Conservation (phyloP, 306 rosid genomes). For the Begonia loranthoides region DNA sequence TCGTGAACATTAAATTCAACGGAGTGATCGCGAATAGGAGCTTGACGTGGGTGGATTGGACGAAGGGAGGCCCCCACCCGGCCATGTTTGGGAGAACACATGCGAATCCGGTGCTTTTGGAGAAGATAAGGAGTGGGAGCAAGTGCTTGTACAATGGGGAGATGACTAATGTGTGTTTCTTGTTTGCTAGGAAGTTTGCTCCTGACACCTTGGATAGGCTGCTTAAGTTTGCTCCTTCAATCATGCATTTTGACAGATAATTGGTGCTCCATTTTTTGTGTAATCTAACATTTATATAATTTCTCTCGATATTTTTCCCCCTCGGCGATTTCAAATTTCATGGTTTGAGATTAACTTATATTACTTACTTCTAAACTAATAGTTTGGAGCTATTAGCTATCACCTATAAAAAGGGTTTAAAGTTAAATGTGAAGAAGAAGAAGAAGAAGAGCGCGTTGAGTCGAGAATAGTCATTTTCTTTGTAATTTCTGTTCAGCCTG, state of each 20-base stretch:
- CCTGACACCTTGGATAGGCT: conserved; percentile 51
- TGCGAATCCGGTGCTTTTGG: conserved; percentile 32
- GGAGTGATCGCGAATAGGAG: conserved; percentile 50
- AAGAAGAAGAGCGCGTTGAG: too few species aligned
- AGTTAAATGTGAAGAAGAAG: too few species aligned
- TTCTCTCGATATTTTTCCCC: too few species aligned
- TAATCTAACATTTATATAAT: too few species aligned
- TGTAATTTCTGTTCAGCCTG: too few species aligned
- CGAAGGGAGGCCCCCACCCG: conserved; percentile 73
- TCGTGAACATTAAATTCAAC: conserved; percentile 33
- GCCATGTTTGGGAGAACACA: conserved; percentile 26
- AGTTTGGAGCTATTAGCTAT: too few species aligned
- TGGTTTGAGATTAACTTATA: too few species aligned
- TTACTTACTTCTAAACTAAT: too few species aligned
- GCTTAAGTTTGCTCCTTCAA: conserved; percentile 52
- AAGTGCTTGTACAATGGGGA: conserved; percentile 49
- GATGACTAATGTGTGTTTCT: conserved; percentile 29
- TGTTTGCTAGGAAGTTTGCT: conserved; percentile 82
- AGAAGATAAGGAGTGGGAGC: conserved; percentile 36
- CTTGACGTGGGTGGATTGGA: conserved; percentile 87
- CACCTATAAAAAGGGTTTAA: too few species aligned
- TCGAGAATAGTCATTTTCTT: too few species aligned
- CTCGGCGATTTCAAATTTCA: too few species aligned
- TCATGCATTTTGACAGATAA: conserved; percentile 26
- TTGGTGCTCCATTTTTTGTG: too few species aligned